These are phyloP conservation scores for Thalassiosira exigua DNA, from an alignment of 352 stramenopile species.

Conservation along the genomic window DNA sequence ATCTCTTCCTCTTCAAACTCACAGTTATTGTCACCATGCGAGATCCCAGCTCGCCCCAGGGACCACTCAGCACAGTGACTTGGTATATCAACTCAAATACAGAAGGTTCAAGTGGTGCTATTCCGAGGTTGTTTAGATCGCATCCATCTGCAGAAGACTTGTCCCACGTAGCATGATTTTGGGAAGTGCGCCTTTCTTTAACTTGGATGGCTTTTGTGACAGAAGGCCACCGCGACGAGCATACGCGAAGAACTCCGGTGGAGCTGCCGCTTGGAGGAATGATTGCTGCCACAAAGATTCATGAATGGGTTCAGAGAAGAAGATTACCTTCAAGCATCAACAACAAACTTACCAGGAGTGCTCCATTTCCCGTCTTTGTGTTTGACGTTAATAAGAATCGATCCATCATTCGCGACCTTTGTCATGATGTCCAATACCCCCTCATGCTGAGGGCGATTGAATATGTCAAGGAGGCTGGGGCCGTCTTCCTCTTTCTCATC, in stretches of 20 bases:
- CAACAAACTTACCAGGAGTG: too few species aligned
- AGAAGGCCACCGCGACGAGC: slow-evolving; percentile 66
- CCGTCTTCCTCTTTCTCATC: slow-evolving; percentile 27
- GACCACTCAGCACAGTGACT: slow-evolving; percentile 62
- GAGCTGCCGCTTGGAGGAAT: slow-evolving; percentile 67
- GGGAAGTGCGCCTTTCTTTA: slow-evolving; percentile 4
- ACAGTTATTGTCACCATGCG: slow-evolving; percentile 62
- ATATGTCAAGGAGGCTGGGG: slow-evolving; percentile 40
- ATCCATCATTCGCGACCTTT: slow-evolving; percentile 49
- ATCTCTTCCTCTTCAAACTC: too few species aligned
- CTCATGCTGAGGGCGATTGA: slow-evolving; percentile 34
- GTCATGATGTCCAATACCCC: slow-evolving; percentile 53
- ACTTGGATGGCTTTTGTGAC: slow-evolving; percentile 37
- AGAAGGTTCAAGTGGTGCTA: slow-evolving; percentile 33
- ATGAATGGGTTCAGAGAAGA: too few species aligned
- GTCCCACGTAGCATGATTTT: slow-evolving; percentile 1
- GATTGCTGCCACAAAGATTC: too few species aligned
- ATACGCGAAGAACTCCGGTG: slow-evolving; percentile 62
- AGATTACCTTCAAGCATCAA: too few species aligned
- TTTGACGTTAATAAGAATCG: slow-evolving; percentile 46
- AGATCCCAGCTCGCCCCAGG: slow-evolving; percentile 80
- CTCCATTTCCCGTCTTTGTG: slow-evolving; percentile 67
- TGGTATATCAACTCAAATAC: slow-evolving; percentile 77
- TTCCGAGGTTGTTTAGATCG: slow-evolving; percentile 16
- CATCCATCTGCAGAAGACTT: neutral